Conservation (phyloP, 169 alveolate species). For the Cryptosporidium parvum region DNA sequence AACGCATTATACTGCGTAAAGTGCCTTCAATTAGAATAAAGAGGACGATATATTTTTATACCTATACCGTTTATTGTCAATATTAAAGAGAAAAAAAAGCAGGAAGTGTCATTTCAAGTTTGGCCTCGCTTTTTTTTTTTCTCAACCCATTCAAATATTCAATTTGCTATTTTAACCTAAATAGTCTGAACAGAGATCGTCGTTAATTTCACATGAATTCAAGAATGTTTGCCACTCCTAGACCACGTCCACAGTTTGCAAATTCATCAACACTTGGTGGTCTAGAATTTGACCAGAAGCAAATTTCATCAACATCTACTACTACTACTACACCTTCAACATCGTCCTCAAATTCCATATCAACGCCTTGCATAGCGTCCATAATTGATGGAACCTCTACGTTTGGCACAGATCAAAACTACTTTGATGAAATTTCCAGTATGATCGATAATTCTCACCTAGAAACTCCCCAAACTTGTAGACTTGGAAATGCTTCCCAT, state of each 20-base stretch:
- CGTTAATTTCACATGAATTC: conserved; percentile 3
- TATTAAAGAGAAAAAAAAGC: neutral
- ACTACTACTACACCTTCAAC: conserved; percentile 41
- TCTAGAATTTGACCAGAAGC: conserved; percentile 60
- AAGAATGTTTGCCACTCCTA: conserved; percentile 49
- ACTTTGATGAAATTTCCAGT: conserved; percentile 56
- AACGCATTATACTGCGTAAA: neutral
- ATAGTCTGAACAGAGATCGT: neutral
- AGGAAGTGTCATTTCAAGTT: neutral
- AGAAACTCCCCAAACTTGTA: conserved; percentile 46
- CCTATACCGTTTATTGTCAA: neutral
- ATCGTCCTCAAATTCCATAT: conserved; percentile 30
- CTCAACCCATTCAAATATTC: neutral
- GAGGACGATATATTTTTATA: neutral
- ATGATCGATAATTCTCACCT: conserved; percentile 70
- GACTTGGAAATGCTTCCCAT: conserved; percentile 30
- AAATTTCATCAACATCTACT: conserved; percentile 8
- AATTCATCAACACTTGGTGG: conserved; percentile 34
- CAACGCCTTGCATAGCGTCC: conserved; percentile 16
- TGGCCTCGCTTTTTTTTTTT: neutral
- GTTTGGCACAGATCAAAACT: conserved; percentile 22
- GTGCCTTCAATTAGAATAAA: neutral
- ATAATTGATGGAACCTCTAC: conserved; percentile 3
- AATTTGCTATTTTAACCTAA: neutral
- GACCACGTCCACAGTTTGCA: conserved; percentile 65